Percentiles rank a stretch among this genome's conserved stretches.
These are phyloP conservation scores for Yamadazyma scolyti DNA, from an alignment of 805 yeast species.

Conservation along the genomic window DNA sequence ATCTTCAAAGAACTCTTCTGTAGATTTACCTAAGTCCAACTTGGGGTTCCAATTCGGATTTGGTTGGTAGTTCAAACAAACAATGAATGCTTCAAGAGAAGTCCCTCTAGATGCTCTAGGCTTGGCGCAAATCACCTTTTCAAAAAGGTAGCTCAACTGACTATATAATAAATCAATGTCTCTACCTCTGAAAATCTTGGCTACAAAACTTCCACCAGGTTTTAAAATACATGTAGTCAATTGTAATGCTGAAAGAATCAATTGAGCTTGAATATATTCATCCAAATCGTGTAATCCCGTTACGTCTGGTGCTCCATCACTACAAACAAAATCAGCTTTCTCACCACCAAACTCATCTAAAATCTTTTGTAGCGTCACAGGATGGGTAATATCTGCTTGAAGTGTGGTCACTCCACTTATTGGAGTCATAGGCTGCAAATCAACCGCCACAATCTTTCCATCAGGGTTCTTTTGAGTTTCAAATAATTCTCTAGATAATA, in stretches of 20 bases:
- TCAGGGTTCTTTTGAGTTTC: conserved; percentile 36
- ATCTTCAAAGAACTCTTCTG: conserved; percentile 79
- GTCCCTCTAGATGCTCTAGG: conserved; percentile 95
- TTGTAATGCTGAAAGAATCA: conserved; percentile 86
- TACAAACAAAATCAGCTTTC: conserved; percentile 91
- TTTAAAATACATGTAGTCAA: conserved; percentile 84
- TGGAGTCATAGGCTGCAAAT: conserved; percentile 96
- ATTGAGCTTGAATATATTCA: conserved; percentile 94
- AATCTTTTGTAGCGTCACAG: conserved; percentile 75
- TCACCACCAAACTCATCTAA: conserved; percentile 83
- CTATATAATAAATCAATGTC: conserved; percentile 91
- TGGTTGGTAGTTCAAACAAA: conserved; percentile 84
- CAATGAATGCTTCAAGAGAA: conserved; percentile 89
- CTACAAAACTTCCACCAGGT: conserved; percentile 91
- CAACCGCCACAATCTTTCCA: conserved; percentile 88
- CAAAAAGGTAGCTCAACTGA: conserved; percentile 85
- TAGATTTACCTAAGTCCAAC: conserved; percentile 52
- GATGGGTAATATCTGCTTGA: conserved; percentile 98
- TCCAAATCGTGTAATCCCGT: conserved; percentile 96
- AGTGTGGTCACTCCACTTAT: conserved; percentile 85
- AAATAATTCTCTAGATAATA: conserved; percentile 67
- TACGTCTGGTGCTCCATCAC: conserved; percentile 99
- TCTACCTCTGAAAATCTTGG: conserved; percentile 93
- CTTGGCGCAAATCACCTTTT: conserved; percentile 87
- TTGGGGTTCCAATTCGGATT: conserved; percentile 80